Conservation (phyloP, 768 basidiomycete genomes). For the Nidula microcarpa region DNA sequence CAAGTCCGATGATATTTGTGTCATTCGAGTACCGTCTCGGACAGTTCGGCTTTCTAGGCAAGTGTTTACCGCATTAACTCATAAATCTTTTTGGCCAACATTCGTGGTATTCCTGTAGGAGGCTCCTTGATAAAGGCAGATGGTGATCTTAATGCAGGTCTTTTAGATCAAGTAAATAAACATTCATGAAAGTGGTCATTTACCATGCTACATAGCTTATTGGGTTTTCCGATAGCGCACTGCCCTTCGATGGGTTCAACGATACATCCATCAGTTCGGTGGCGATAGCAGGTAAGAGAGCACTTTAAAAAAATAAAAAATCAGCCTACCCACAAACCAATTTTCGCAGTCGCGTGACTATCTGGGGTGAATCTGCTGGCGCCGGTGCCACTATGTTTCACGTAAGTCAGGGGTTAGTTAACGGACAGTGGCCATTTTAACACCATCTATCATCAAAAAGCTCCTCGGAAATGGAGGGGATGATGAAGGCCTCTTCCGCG, state of each 20-base stretch:
- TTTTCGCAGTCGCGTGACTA: conserved; percentile 29
- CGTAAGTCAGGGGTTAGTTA: conserved; percentile 10
- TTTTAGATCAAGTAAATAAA: conserved; percentile 33
- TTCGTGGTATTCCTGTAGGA: conserved; percentile 12
- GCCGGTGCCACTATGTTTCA: conserved; percentile 40
- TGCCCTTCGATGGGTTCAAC: conserved; percentile 33
- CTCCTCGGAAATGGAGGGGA: conserved; percentile 35
- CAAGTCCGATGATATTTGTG: conserved; percentile 31
- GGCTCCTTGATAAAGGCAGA: conserved; percentile 25
- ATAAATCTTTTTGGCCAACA: background rate
- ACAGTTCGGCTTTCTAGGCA: conserved; percentile 37
- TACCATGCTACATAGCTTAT: too few relatives aligned
- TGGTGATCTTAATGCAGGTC: conserved; percentile 33
- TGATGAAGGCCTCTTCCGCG: conserved; percentile 31
- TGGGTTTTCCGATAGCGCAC: conserved; percentile 17
- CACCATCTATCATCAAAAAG: conserved; percentile 12
- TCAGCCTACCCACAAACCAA: background rate
- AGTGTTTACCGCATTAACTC: background rate
- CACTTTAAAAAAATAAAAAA: background rate
- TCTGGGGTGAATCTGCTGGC: conserved; percentile 40
- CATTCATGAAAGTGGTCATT: too few relatives aligned
- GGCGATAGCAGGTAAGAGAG: conserved; percentile 27
- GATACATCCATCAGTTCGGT: conserved; percentile 31
- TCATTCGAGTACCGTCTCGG: conserved; percentile 41
- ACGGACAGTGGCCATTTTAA: background rate